Evolutionary conservation across 2,329 filamentous ascomycete species (phyloP).

Genomic region (Achaetomium macrosporum): DNA sequence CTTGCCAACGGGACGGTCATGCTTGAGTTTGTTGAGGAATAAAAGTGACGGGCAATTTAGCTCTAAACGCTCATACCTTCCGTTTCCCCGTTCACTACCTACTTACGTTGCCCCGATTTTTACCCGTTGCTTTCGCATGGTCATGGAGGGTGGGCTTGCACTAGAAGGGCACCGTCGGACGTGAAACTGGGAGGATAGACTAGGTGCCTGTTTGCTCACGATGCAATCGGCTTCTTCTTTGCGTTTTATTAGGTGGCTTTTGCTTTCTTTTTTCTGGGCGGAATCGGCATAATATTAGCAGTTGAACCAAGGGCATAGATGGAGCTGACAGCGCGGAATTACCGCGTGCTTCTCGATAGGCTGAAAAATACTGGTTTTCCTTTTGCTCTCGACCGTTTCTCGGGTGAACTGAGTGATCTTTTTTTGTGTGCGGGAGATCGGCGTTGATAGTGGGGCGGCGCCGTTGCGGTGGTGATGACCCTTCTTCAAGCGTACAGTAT

Average conservation of each 20-base stretch:
- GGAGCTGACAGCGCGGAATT: too few relatives aligned
- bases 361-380: too few relatives aligned
- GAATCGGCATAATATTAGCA: not conserved
- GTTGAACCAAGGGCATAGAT: too few relatives aligned
- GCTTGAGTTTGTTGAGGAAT: slow-evolving; percentile 75
- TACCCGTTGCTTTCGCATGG: not conserved
- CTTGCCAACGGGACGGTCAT: slow-evolving; percentile 92
- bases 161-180: slow-evolving; percentile 5
- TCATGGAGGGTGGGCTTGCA: slow-evolving; percentile 1
- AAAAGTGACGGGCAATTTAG: not conserved
- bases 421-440: too few relatives aligned
- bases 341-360: too few relatives aligned
- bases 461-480: too few relatives aligned
- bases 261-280: not conserved
- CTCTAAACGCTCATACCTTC: not conserved
- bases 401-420: too few relatives aligned
- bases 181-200: slow-evolving; percentile 1
- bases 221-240: not conserved
- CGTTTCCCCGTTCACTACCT: not conserved
- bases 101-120: too few relatives aligned
- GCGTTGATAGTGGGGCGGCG: too few relatives aligned
- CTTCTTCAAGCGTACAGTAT: too few relatives aligned
- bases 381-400: too few relatives aligned
- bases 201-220: not conserved
- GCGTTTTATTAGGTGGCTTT: not conserved